Conservation (phyloP, 768 basidiomycete genomes). For the Amanita brunnescens region DNA sequence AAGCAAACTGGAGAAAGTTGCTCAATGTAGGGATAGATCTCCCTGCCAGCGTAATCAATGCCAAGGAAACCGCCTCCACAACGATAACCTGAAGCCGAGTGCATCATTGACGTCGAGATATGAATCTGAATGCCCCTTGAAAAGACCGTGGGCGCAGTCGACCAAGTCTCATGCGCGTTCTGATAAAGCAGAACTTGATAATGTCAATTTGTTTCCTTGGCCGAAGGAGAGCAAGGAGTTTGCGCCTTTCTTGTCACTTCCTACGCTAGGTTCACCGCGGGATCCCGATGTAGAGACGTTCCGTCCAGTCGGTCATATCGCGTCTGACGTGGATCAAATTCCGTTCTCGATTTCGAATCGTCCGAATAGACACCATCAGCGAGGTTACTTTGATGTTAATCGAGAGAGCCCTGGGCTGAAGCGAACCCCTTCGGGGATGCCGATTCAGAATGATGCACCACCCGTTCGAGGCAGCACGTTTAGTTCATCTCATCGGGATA, state of each 20-base stretch:
- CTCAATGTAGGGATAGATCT: conserved; percentile 23
- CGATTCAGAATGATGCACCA: conserved; percentile 13
- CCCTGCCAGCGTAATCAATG: conserved; percentile 13
- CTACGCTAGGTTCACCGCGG: conserved; percentile 42
- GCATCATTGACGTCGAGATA: conserved; percentile 45
- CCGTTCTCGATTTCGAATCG: conserved; percentile 18
- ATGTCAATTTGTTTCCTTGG: conserved; percentile 29
- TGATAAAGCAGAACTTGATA: not conserved
- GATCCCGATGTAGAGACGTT: conserved; percentile 30
- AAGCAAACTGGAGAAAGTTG: conserved; percentile 60
- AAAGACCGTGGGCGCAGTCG: conserved; percentile 36
- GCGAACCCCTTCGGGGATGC: conserved; percentile 42
- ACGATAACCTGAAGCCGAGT: conserved; percentile 19
- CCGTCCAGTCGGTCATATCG: conserved; percentile 12
- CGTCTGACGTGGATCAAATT: conserved; percentile 20
- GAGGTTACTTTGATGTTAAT: conserved; percentile 44
- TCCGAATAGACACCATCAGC: conserved; percentile 42
- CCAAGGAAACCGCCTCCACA: conserved; percentile 10
- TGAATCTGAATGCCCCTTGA: conserved; percentile 45
- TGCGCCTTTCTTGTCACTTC: conserved; percentile 5
- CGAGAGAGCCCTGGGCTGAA: conserved; percentile 23
- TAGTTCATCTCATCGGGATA: conserved; percentile 22
- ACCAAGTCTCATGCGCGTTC: conserved; percentile 16
- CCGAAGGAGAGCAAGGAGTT: conserved; percentile 13
- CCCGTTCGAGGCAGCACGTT: conserved; percentile 21